Base-by-base conservation (phyloP, 1,139 yeast species). In the Debaryomycetaceae sp. region DNA sequence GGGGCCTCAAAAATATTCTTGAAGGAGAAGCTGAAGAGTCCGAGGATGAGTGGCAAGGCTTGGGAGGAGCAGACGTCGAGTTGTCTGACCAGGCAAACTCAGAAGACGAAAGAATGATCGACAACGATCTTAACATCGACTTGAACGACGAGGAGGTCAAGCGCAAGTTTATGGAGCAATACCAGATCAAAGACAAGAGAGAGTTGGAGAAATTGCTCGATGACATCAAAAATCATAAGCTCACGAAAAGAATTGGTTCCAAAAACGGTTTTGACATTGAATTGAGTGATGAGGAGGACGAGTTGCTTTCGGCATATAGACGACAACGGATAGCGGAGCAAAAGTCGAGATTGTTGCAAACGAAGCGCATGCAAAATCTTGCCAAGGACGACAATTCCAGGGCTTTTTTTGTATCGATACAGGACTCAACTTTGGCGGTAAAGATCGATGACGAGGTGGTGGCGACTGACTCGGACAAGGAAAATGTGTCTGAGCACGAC, bases 21-120 rank as follows among this genome's bases (percentile, higher is more conserved):
- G 89, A 83, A 40, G 83, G 82, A 27, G 96, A 89, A 61, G 98
- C 98, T 27, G 93, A 78, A 43, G 97, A 91, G 61, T 85, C 96
- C 25, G 97, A 91, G 41, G 97, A 89, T 62, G 96, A 89, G 60
- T 89, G 94, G 89, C 79, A 78, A 30, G 96, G 96, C 2, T 51
- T 84, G 34, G 96, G 95, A 34, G 96, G 96, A 37, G 67, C 53
- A 8, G 93, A 84, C 44, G 85, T 80, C 4, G 96, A 86, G 39
- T 48, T 56, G 3, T 73, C 78, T 3, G 86, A 79, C 39, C 56
- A 63, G 19, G 85, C 79, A 31, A 74, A 82, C 46, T 78, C 88
- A 18, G 94, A 84, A 41, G 82, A 86, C 49, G 95, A 83, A 51
- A 72, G 64, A 37, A 78, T 86, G 79, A 78, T 88, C 35, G 95